phyloP scores from a whole-genome alignment of 768 basidiomycete genomes.

The Mycena epipterygia region DNA sequence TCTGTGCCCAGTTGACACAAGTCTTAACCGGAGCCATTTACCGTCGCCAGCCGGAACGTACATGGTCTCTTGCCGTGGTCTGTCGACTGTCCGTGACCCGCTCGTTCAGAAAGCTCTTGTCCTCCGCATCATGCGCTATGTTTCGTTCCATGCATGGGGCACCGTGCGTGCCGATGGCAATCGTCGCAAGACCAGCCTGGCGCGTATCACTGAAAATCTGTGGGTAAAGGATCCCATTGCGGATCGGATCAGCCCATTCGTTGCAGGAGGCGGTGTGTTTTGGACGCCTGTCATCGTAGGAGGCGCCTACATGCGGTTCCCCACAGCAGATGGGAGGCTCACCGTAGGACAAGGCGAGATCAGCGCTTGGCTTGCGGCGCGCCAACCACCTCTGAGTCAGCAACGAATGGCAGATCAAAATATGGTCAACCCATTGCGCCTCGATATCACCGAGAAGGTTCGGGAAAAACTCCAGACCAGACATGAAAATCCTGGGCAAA shows the following conservation, averaged over 20 bases:
- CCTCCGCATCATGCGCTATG: slow-evolving; percentile 73
- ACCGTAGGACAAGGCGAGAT: slow-evolving; percentile 31
- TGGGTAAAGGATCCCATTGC: slow-evolving; percentile 55
- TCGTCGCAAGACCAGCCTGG: slow-evolving; percentile 61
- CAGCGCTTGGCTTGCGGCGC: slow-evolving; percentile 73
- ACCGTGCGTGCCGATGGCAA: slow-evolving; percentile 71
- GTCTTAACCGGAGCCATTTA: slow-evolving; percentile 50
- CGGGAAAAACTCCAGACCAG: slow-evolving; percentile 17
- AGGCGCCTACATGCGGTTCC: slow-evolving; percentile 39
- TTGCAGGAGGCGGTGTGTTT: slow-evolving; percentile 72
- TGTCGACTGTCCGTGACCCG: slow-evolving; percentile 51
- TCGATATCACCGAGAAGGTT: slow-evolving; percentile 58
- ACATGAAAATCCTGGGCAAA: slow-evolving; percentile 28
- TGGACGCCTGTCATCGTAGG: slow-evolving; percentile 69
- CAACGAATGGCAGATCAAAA: slow-evolving; percentile 44
- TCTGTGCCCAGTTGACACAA: slow-evolving; percentile 54
- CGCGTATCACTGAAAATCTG: slow-evolving; percentile 62
- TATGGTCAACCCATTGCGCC: slow-evolving; percentile 44
- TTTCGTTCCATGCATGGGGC: slow-evolving; percentile 86
- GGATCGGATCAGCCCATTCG: slow-evolving; percentile 52
- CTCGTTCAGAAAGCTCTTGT: slow-evolving; percentile 58
- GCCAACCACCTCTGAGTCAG: slow-evolving; percentile 63
- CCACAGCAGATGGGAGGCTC: slow-evolving; percentile 23
- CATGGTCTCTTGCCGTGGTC: slow-evolving; percentile 54
- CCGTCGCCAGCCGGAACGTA: slow-evolving; percentile 67